Base-by-base conservation (phyloP, 2,329 filamentous ascomycete species). In the Neopestalotiopsis sp. region DNA sequence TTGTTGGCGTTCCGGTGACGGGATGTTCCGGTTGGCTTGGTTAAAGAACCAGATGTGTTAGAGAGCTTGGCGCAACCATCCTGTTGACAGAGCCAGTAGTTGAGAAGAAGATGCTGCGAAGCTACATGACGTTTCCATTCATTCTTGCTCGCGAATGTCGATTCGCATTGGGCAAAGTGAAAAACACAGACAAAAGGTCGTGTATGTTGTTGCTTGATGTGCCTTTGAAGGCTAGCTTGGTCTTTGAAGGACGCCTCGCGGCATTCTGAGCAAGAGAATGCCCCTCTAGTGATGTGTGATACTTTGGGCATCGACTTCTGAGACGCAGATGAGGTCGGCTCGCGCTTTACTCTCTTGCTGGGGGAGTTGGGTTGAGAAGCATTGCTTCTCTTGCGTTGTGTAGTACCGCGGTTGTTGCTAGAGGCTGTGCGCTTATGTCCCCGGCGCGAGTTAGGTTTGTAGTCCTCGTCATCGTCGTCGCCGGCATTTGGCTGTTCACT, bases 61-160 rank as follows among this genome's bases (percentile, higher is more conserved):
- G 76, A 76, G 9, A 76, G 74, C 38, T 81, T 76, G 20, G 78
- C 80, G 77, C 89, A 91, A 9, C 79, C 76, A 70, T 89, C 91
- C 40, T 92, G 83, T 72, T 91, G 87, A 81, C 95, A 98, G 67
- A 91, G 85, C 89, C 91, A 98, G 80, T 90, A 92, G 61, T 88
- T 83, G 3, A 93, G 84, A 66, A 91, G 88, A 20, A 97, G 84
- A 77, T 98, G 95, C 76, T 97, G 92, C 0, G 92, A 92, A 40
- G 86, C 83, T 75, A 95, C 89, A 77, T 98, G 95, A 0, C 95
- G 90, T 80, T 98, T 98, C 95, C 95, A 98, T 79, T 98, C 95
- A 77, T 97, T 97, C 82, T 97, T 97, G 73, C 88, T 91, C 3
- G 88, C 86, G 76, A 97, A 97, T 0, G 86, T 90, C 3, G 90